A percentile compares a stretch with the other conserved stretches of the same genome.
These are phyloP conservation scores for Teratosphaeriaceae sp. DNA, from an alignment of 2,329 filamentous ascomycete genomes.

Conservation along the genomic window DNA sequence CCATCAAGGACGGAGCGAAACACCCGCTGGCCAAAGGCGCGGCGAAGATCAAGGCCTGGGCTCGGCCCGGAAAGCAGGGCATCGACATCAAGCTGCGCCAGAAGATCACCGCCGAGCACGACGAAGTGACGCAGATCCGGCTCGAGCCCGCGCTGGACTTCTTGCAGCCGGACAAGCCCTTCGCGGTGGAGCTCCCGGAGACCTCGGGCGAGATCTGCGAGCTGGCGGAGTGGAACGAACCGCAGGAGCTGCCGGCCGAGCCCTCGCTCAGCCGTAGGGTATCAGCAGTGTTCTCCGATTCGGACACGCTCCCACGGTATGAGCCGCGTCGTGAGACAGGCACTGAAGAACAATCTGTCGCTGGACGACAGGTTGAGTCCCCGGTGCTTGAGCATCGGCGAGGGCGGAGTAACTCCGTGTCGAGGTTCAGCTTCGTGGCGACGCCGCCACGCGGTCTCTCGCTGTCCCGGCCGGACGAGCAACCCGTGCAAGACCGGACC, in stretches of 20 bases:
- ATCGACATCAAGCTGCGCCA: conserved; percentile 11
- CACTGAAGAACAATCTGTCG: too few relatives aligned
- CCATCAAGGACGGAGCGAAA: conserved; percentile 1
- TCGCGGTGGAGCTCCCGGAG: conserved; percentile 4
- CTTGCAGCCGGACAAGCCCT: not conserved
- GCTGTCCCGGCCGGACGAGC: not conserved
- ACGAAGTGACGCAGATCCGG: conserved; percentile 13
- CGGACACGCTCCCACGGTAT: conserved; percentile 7
- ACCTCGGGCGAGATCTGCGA: conserved; percentile 8
- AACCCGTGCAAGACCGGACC: not conserved
- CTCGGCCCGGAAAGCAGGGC: conserved; percentile 11
- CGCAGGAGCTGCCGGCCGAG: conserved; percentile 5
- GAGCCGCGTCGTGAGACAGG: not conserved
- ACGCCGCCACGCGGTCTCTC: not conserved
- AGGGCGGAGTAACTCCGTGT: not conserved
- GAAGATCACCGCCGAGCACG: conserved; percentile 8
- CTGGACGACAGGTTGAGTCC: too few relatives aligned
- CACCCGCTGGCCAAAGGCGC: conserved; percentile 9
- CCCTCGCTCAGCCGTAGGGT: not conserved
- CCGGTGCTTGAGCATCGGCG: not conserved
- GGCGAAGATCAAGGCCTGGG: conserved; percentile 15
- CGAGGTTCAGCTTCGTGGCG: not conserved
- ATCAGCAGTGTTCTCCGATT: not conserved
- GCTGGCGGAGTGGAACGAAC: conserved; percentile 6
- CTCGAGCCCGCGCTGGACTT: conserved; percentile 2